A percentile compares a stretch with the other conserved stretches of the same genome.
phyloP scores from a whole-genome alignment of 2,329 filamentous ascomycete species.

The Fusarium aywerte region DNA sequence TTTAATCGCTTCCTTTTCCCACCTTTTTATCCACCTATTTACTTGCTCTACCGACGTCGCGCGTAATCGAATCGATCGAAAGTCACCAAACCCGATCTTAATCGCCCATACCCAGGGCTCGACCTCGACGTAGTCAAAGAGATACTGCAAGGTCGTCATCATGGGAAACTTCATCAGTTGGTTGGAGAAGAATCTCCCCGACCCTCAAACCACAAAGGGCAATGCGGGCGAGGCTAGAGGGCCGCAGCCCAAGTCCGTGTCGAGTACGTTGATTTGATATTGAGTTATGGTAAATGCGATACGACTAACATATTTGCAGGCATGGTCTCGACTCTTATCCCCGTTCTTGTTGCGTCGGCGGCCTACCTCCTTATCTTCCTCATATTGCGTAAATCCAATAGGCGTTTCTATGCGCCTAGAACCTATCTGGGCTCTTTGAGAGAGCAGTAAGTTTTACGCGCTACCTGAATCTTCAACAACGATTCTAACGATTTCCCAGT shows the following conservation, averaged over 20 bases:
- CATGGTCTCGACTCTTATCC: constrained; percentile 64
- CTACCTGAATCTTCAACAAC: neutral
- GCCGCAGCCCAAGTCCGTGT: constrained; percentile 50
- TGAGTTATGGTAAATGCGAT: neutral
- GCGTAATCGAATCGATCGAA: constrained; percentile 9
- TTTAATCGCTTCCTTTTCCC: constrained; percentile 10
- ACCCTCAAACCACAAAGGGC: constrained; percentile 19
- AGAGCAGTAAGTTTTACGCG: constrained; percentile 56
- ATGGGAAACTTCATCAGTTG: constrained; percentile 56
- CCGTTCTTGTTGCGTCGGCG: constrained; percentile 60
- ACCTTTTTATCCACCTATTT: neutral
- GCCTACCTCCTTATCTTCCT: constrained; percentile 65
- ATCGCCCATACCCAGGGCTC: constrained; percentile 12
- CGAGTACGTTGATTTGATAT: constrained; percentile 41
- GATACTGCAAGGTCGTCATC: constrained; percentile 35
- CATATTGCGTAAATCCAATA: constrained; percentile 58
- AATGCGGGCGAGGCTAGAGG: constrained; percentile 42
- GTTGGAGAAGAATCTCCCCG: constrained; percentile 50
- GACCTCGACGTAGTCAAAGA: constrained; percentile 5
- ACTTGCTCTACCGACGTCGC: neutral
- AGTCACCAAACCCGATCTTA: neutral
- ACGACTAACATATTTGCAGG: constrained; percentile 40
- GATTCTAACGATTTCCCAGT: constrained; percentile 47
- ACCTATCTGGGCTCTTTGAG: constrained; percentile 61
- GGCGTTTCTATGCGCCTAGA: constrained; percentile 67